Conservation (phyloP, 2,329 filamentous ascomycete genomes). For the Aspergillus novoparasiticus region DNA sequence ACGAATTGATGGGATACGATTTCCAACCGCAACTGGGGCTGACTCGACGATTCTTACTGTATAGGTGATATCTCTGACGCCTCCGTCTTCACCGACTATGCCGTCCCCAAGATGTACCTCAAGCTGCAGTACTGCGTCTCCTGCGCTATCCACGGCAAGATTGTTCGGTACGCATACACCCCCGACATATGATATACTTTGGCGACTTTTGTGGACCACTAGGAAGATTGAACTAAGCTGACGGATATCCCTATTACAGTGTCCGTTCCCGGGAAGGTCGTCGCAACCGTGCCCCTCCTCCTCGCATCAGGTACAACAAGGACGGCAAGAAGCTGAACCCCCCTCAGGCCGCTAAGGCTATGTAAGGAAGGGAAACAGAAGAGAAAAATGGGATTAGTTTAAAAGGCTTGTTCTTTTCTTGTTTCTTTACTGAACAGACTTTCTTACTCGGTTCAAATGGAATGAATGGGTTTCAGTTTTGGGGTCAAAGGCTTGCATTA, state of each 20-base stretch:
- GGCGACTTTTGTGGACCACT: neutral
- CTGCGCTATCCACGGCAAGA: slow-evolving; percentile 99
- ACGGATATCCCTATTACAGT: slow-evolving; percentile 56
- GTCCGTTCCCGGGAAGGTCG: slow-evolving; percentile 95
- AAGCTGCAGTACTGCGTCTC: slow-evolving; percentile 99
- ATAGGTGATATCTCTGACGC: slow-evolving; percentile 99
- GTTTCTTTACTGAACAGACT: slow-evolving; percentile 34
- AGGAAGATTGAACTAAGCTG: slow-evolving; percentile 13
- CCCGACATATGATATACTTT: neutral
- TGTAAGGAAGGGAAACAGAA: slow-evolving; percentile 40
- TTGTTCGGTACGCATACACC: slow-evolving; percentile 83
- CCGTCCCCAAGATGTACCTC: slow-evolving; percentile 99
- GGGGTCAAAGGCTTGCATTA: slow-evolving; percentile 18
- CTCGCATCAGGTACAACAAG: slow-evolving; percentile 99
- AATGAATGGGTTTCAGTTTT: slow-evolving; percentile 30
- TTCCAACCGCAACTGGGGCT: slow-evolving; percentile 14
- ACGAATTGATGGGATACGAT: neutral
- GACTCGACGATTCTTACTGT: slow-evolving; percentile 16
- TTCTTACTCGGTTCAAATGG: slow-evolving; percentile 31
- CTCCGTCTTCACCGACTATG: slow-evolving; percentile 99
- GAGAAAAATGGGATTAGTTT: slow-evolving; percentile 41
- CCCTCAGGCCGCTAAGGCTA: slow-evolving; percentile 72
- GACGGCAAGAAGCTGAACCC: slow-evolving; percentile 99
- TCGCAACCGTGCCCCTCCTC: slow-evolving; percentile 97
- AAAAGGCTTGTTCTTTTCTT: slow-evolving; percentile 41